Base-by-base conservation (phyloP, 2,329 filamentous ascomycete species). In the Colletotrichum navitas region DNA sequence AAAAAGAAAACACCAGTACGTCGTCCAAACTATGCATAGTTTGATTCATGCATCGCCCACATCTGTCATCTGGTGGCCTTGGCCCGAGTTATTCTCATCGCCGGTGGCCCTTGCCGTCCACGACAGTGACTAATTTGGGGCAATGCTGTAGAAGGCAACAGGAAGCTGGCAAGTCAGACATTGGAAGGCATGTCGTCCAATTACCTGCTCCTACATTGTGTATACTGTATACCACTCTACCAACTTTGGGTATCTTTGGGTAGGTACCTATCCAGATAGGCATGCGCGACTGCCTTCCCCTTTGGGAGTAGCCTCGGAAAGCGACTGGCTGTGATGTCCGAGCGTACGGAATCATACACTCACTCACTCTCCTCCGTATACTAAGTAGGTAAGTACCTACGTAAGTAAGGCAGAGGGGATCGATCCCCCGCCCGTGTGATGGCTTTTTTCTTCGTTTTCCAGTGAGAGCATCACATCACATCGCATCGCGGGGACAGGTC, bases 231-330 rank as follows among this genome's bases (percentile, higher is more conserved):
- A 45, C 21, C 43, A 11, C 21, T 47, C 45, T 47, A n/a, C 21
- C 4, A 5, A 24, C 21, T 10, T 24, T 41, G 16, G 14, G 39
- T 41, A 41, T 4, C 39, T 18, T 41, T 18, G 1, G 39, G 39
- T 18, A 43, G 18, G 16, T 45, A 24, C 45, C 41, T 43, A 21
- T 18, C 7, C 8, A 45, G 18, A 45, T 4, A 45, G 34, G 47
- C 24, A 63, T 43, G 39, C 39, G 41, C 51, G 52, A 45, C 43
- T 66, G 41, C 66, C 62, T 66, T 32, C 66, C 62, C 45, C n/a
- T 43, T 66, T 47, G 2, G 63, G 55, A 32, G 47, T 39, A 21
- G 47, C 24, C 63, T 39, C 18, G 52, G 34, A 66, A 41, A 51
- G 49, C 43, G 21, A 66, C 39, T 45, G 34, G 32, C 63, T 18